These are phyloP conservation scores for Ustilago sp. DNA, from an alignment of 1,284 basidiomycete species.

Conservation along the genomic window DNA sequence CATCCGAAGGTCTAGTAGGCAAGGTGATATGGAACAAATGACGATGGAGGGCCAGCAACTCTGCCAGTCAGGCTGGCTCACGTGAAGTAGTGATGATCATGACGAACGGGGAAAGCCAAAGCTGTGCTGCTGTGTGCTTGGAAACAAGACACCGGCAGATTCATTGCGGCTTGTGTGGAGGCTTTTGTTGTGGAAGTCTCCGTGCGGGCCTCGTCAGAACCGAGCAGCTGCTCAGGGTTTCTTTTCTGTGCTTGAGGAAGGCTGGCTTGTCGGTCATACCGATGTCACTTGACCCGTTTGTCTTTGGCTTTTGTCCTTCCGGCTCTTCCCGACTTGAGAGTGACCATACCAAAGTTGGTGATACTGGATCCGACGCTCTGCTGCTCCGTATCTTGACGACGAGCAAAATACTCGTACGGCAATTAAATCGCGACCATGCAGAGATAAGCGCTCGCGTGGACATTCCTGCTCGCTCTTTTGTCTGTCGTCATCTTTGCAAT, in stretches of 20 bases:
- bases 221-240: background rate
- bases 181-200: background rate
- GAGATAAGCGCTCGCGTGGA: conserved; percentile 12
- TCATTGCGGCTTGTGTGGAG: background rate
- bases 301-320: background rate
- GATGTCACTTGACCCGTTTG: background rate
- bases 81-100: too few species aligned
- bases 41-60: background rate
- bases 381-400: background rate
- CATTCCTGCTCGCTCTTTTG: background rate
- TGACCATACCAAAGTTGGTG: background rate
- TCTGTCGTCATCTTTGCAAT: background rate
- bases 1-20: background rate
- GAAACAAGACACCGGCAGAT: background rate
- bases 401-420: background rate
- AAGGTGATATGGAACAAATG: background rate
- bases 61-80: background rate
- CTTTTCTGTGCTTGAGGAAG: background rate
- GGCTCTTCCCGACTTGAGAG: background rate
- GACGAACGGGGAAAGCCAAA: background rate
- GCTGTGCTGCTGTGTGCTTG: conserved; percentile 4
- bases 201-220: background rate
- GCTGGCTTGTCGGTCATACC: background rate
- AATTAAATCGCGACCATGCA: background rate
- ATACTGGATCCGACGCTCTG: too few species aligned